Conservation (phyloP, 768 basidiomycete species). For the Piloderma croceum region DNA sequence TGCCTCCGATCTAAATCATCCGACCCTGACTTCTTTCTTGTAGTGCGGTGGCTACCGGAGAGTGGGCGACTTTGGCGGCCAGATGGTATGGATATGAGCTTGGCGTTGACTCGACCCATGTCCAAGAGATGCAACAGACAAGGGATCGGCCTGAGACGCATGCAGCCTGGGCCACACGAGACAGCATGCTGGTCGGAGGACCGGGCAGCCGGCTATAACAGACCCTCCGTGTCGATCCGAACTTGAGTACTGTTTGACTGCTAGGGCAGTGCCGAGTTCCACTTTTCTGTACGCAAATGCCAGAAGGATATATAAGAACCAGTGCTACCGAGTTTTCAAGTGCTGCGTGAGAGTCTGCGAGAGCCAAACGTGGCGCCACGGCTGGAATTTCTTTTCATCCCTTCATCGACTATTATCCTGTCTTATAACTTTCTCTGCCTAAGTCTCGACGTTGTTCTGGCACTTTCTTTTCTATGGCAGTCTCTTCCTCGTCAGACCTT, state of each 20-base stretch:
- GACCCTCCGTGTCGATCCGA: too few species aligned
- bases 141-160: conserved; percentile 36
- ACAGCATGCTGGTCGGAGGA: conserved; percentile 30
- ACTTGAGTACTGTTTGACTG: too few species aligned
- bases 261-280: too few species aligned
- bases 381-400: conserved; percentile 13
- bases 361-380: conserved; percentile 21
- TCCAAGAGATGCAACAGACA: conserved; percentile 32
- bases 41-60: too few species aligned
- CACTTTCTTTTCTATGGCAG: conserved; percentile 43
- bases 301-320: too few species aligned
- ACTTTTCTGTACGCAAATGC: too few species aligned
- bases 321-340: too few species aligned
- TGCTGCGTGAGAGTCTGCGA: conserved; percentile 4
- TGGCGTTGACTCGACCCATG: conserved; percentile 49
- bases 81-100: conserved; percentile 56
- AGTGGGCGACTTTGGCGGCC: conserved; percentile 46
- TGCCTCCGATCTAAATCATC: neutral
- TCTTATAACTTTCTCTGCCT: conserved; percentile 27
- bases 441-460: conserved; percentile 33
- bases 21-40: neutral
- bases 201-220: conserved; percentile 13
- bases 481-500: conserved; percentile 64
- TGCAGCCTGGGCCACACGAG: conserved; percentile 44
- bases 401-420: conserved; percentile 2